These are phyloP conservation scores for Teunomyces funiuensis DNA, from an alignment of 805 yeast genomes.

Conservation along the genomic window DNA sequence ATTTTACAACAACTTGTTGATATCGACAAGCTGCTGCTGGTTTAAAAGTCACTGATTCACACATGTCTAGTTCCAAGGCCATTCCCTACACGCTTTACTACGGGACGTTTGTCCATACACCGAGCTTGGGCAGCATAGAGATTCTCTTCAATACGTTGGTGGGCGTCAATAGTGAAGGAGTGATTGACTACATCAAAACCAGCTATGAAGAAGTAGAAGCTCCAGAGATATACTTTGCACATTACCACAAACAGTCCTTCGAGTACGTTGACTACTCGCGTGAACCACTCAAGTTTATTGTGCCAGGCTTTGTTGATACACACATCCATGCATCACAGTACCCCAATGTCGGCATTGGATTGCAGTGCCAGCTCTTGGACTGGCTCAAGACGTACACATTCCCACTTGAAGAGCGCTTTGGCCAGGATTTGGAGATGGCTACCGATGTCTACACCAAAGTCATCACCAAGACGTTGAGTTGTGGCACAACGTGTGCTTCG, in stretches of 20 bases:
- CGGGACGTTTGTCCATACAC: slow-evolving; percentile 78
- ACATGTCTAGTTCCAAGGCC: too few species aligned
- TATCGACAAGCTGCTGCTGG: too few species aligned
- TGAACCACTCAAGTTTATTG: slow-evolving; percentile 54
- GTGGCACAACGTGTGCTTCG: slow-evolving; percentile 91
- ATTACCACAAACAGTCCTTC: slow-evolving; percentile 1
- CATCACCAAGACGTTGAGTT: slow-evolving; percentile 62
- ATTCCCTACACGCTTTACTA: slow-evolving; percentile 48
- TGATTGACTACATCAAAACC: slow-evolving; percentile 41
- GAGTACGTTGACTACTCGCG: slow-evolving; percentile 29
- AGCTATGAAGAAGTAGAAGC: slow-evolving; percentile 14
- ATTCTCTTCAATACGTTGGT: slow-evolving; percentile 54
- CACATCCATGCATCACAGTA: slow-evolving; percentile 48
- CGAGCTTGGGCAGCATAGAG: slow-evolving; percentile 55
- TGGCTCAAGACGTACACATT: slow-evolving; percentile 90
- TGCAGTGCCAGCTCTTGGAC: slow-evolving; percentile 78
- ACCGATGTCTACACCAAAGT: slow-evolving; percentile 61
- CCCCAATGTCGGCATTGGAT: slow-evolving; percentile 61
- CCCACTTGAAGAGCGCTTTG: slow-evolving; percentile 75
- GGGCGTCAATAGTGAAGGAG: slow-evolving; percentile 62
- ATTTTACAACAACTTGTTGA: not conserved
- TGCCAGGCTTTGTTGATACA: slow-evolving; percentile 50
- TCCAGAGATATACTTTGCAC: slow-evolving; percentile 20
- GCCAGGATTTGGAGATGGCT: slow-evolving; percentile 45
- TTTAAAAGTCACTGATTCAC: too few species aligned